Conservation (phyloP, 257 asterid genomes). For the Solanum chiquidenum region DNA sequence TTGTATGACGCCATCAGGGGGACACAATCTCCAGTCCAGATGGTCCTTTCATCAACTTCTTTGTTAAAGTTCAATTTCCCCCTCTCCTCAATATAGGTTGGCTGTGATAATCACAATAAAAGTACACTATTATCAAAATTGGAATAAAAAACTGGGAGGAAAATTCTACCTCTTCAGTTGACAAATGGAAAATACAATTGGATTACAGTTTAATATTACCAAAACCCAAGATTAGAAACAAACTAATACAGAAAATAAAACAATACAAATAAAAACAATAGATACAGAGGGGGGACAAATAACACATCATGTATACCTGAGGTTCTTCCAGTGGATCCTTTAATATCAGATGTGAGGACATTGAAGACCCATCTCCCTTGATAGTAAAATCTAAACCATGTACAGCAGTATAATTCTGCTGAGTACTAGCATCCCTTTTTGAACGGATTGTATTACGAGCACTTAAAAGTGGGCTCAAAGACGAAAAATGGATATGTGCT, state of each 20-base stretch:
- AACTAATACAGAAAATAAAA: not conserved
- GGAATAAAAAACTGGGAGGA: not conserved
- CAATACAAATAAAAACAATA: not conserved
- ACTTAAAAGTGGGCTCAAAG: slow-evolving; percentile 40
- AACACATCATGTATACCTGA: slow-evolving; percentile 40
- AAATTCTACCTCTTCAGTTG: not conserved
- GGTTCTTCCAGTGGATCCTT: slow-evolving; percentile 87
- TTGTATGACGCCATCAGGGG: slow-evolving; percentile 81
- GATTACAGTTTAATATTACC: not conserved
- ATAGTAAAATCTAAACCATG: slow-evolving; percentile 33
- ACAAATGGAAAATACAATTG: not conserved
- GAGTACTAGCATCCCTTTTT: slow-evolving; percentile 57
- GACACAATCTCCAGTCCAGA: slow-evolving; percentile 77
- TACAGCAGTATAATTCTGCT: slow-evolving; percentile 28
- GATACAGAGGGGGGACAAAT: not conserved
- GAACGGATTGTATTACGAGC: slow-evolving; percentile 43
- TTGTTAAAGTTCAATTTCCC: slow-evolving; percentile 60
- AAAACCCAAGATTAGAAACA: not conserved
- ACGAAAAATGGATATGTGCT: slow-evolving; percentile 34
- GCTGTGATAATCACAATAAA: slow-evolving; percentile 23
- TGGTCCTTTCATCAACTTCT: slow-evolving; percentile 84
- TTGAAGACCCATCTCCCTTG: slow-evolving; percentile 43
- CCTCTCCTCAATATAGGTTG: slow-evolving; percentile 74
- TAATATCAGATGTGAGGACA: slow-evolving; percentile 69
- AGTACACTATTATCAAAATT: not conserved